These are phyloP conservation scores for Nicotiana paniculata DNA, from an alignment of 257 asterid species.

Conservation along the genomic window DNA sequence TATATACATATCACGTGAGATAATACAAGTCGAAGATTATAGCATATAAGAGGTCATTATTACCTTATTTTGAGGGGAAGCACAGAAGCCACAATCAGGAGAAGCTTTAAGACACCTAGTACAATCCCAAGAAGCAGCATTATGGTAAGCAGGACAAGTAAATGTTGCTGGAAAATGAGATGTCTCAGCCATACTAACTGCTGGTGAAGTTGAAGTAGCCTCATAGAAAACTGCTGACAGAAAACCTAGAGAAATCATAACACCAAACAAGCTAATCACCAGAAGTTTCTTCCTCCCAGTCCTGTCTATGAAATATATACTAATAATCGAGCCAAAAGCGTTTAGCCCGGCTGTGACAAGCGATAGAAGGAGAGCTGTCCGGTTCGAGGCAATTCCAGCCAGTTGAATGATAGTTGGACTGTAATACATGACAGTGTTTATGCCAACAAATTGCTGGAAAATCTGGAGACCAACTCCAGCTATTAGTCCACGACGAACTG, in stretches of 20 bases:
- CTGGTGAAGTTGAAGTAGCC: slow-evolving; percentile 30
- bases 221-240: slow-evolving; percentile 31
- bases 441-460: slow-evolving; percentile 41
- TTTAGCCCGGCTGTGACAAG: slow-evolving; percentile 37
- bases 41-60: not conserved
- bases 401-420: slow-evolving; percentile 35
- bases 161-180: slow-evolving; percentile 16
- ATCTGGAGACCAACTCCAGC: slow-evolving; percentile 41
- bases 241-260: slow-evolving; percentile 30
- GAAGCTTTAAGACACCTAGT: slow-evolving; percentile 37
- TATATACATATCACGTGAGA: too few relatives aligned
- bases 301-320: slow-evolving; percentile 40
- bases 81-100: slow-evolving; percentile 40
- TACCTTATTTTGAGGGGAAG: slow-evolving; percentile 33
- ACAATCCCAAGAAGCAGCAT: slow-evolving; percentile 34
- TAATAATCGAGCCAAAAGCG: slow-evolving; percentile 32
- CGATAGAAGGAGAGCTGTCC: slow-evolving; percentile 28
- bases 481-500: slow-evolving; percentile 31
- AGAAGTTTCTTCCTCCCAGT: slow-evolving; percentile 40
- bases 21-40: not conserved
- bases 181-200: slow-evolving; percentile 19
- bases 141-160: slow-evolving; percentile 26
- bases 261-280: slow-evolving; percentile 28
- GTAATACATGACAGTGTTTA: slow-evolving; percentile 38
- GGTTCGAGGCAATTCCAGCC: slow-evolving; percentile 35